Percentiles rank a stretch among this genome's conserved stretches.
These are phyloP conservation scores for Triangularia setosa DNA, from an alignment of 2,329 filamentous ascomycete genomes.

Conservation along the genomic window DNA sequence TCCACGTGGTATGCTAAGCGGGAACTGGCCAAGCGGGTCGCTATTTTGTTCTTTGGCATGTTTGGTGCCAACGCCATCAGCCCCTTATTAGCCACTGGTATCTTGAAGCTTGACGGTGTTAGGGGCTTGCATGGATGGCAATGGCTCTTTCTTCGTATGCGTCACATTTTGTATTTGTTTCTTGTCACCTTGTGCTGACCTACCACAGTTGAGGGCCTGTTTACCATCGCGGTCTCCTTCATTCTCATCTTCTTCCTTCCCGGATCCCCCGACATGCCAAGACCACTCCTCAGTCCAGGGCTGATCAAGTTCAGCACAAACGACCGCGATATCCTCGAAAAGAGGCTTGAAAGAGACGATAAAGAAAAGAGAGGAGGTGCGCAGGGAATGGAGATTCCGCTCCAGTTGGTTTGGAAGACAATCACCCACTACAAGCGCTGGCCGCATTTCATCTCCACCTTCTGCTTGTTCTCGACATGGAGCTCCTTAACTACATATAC, in stretches of 20 bases:
- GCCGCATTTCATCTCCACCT: conserved; percentile 47
- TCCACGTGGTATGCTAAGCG: conserved; percentile 48
- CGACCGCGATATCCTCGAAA: conserved; percentile 34
- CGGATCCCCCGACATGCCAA: conserved; percentile 39
- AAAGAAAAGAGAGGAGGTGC: conserved; percentile 35
- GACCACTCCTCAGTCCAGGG: conserved; percentile 36
- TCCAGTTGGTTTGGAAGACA: conserved; percentile 40
- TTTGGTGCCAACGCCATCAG: conserved; percentile 48
- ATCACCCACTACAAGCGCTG: conserved; percentile 43
- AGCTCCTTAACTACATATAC: conserved; percentile 50
- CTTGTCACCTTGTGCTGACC: not conserved
- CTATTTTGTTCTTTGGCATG: conserved; percentile 52
- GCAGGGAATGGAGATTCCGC: conserved; percentile 32
- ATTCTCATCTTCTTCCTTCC: conserved; percentile 41
- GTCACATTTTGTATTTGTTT: not conserved
- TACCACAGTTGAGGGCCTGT: conserved; percentile 45
- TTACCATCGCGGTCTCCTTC: conserved; percentile 39
- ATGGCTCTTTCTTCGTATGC: conserved; percentile 42
- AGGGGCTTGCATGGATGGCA: conserved; percentile 40
- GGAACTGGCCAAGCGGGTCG: conserved; percentile 46
- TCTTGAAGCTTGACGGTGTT: conserved; percentile 43
- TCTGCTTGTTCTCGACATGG: conserved; percentile 51
- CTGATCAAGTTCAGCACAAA: conserved; percentile 35
- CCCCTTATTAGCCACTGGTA: conserved; percentile 45
- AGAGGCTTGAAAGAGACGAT: conserved; percentile 33